Evolutionary conservation across 2,329 filamentous ascomycete genomes (phyloP).

Genomic region (Ascochyta viciae-villosae): DNA sequence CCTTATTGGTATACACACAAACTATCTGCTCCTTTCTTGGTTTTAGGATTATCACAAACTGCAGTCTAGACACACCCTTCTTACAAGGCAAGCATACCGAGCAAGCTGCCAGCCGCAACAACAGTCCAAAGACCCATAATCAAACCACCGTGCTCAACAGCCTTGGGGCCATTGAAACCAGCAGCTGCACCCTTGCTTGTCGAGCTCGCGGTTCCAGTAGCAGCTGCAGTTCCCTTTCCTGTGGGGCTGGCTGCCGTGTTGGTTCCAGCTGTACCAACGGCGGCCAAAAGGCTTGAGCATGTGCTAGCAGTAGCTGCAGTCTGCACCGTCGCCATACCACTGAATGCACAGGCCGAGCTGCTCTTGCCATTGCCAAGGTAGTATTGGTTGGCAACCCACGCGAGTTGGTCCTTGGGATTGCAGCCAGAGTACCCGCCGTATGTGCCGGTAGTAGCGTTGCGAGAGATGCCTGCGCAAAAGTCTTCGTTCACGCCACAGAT

Average conservation of each 20-base stretch:
- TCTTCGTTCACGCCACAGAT: slow-evolving; percentile 67
- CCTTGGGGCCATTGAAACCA: slow-evolving; percentile 26
- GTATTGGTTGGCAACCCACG: slow-evolving; percentile 77
- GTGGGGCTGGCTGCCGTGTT: slow-evolving; percentile 56
- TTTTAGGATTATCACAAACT: too few relatives aligned
- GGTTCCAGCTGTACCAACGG: slow-evolving; percentile 67
- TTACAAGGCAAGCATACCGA: slow-evolving; percentile 39
- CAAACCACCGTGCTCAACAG: slow-evolving; percentile 35
- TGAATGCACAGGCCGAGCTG: slow-evolving; percentile 72
- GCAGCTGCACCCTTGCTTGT: slow-evolving; percentile 32
- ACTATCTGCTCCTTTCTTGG: neutral
- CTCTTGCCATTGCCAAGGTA: slow-evolving; percentile 58
- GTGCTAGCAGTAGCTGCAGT: slow-evolving; percentile 54
- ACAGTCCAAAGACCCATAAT: slow-evolving; percentile 30
- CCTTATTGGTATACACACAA: too few relatives aligned
- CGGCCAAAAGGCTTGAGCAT: slow-evolving; percentile 66
- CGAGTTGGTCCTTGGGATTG: slow-evolving; percentile 71
- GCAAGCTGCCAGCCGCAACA: slow-evolving; percentile 31
- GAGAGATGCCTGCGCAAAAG: slow-evolving; percentile 71
- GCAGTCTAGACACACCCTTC: neutral
- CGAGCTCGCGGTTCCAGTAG: slow-evolving; percentile 24
- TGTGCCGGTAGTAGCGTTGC: slow-evolving; percentile 70
- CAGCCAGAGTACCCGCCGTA: slow-evolving; percentile 83
- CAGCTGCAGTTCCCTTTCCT: slow-evolving; percentile 31
- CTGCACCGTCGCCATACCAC: slow-evolving; percentile 67